These are phyloP conservation scores for Arxiozyma slooffiae DNA, from an alignment of 1,139 yeast genomes.

Conservation along the genomic window DNA sequence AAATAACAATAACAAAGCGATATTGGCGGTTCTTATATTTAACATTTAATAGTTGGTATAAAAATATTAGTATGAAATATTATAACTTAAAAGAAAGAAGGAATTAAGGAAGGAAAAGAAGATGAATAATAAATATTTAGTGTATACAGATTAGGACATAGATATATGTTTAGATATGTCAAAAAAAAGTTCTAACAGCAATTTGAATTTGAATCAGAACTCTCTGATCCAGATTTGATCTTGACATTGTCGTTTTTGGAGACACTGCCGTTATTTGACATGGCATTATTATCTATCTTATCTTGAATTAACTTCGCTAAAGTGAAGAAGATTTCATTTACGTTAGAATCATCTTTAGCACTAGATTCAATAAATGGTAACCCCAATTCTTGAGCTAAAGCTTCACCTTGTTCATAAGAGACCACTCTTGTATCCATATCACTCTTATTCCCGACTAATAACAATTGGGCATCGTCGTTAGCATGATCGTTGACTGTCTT, in stretches of 20 bases:
- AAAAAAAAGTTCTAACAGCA: constrained; percentile 19
- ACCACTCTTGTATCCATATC: constrained; percentile 73
- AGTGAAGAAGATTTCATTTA: constrained; percentile 82
- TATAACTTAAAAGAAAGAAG: background rate
- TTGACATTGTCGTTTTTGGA: constrained; percentile 28
- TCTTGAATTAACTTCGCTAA: constrained; percentile 85
- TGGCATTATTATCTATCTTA: constrained; percentile 42
- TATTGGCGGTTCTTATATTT: too few relatives aligned
- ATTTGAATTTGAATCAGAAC: constrained; percentile 22
- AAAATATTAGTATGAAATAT: too few relatives aligned
- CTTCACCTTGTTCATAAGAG: constrained; percentile 80
- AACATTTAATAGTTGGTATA: too few relatives aligned
- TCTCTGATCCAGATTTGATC: constrained; percentile 18
- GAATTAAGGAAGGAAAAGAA: background rate
- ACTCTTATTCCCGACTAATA: constrained; percentile 90
- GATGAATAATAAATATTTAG: background rate
- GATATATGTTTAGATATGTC: background rate
- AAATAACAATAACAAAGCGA: too few relatives aligned
- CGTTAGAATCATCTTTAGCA: constrained; percentile 89
- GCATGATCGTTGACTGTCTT: constrained; percentile 95
- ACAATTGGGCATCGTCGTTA: constrained; percentile 90
- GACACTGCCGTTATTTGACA: constrained; percentile 12
- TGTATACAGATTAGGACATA: background rate
- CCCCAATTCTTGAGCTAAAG: constrained; percentile 74
- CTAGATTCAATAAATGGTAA: constrained; percentile 91